Conservation (phyloP, 495 filamentous ascomycete genomes). For the Parmelia sp. region DNA sequence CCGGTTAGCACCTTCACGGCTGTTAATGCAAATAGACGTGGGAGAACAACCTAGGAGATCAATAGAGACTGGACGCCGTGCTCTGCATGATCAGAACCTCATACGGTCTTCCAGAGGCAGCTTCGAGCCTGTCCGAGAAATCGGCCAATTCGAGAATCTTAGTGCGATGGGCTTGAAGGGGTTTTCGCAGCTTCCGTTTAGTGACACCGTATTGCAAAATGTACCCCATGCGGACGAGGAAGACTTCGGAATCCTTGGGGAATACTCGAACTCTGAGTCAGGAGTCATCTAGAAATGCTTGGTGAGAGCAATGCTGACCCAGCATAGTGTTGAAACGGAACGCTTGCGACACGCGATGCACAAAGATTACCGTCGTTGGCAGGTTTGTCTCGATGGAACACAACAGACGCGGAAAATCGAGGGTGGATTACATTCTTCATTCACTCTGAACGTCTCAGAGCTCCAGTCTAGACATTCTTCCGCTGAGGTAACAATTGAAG, state of each 20-base stretch:
- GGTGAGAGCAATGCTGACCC: slow-evolving; percentile 27
- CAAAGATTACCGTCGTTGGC: slow-evolving; percentile 19
- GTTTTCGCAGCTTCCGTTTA: slow-evolving; percentile 14
- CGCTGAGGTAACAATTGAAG: slow-evolving; percentile 22
- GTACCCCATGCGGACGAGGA: slow-evolving; percentile 36
- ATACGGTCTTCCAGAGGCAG: slow-evolving; percentile 48
- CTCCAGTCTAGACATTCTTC: slow-evolving; percentile 2
- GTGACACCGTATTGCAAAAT: slow-evolving; percentile 9
- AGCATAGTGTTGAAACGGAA: slow-evolving; percentile 42
- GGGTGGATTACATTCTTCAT: slow-evolving; percentile 9
- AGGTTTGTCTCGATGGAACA: not conserved
- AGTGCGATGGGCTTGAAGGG: slow-evolving; percentile 34
- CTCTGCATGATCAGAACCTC: slow-evolving; percentile 41
- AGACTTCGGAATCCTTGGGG: slow-evolving; percentile 34
- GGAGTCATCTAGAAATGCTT: not conserved
- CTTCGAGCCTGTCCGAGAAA: slow-evolving; percentile 51
- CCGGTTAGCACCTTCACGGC: slow-evolving; percentile 52
- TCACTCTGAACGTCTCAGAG: slow-evolving; percentile 15
- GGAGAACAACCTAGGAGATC: slow-evolving; percentile 63
- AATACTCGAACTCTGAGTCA: slow-evolving; percentile 29
- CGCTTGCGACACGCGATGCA: slow-evolving; percentile 42
- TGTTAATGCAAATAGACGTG: slow-evolving; percentile 58
- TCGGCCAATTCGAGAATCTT: slow-evolving; percentile 54
- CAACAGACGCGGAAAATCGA: not conserved
- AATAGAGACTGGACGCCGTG: slow-evolving; percentile 60